These are phyloP conservation scores for Sporothrix dimorphospora DNA, from an alignment of 2,329 filamentous ascomycete genomes.

Conservation along the genomic window DNA sequence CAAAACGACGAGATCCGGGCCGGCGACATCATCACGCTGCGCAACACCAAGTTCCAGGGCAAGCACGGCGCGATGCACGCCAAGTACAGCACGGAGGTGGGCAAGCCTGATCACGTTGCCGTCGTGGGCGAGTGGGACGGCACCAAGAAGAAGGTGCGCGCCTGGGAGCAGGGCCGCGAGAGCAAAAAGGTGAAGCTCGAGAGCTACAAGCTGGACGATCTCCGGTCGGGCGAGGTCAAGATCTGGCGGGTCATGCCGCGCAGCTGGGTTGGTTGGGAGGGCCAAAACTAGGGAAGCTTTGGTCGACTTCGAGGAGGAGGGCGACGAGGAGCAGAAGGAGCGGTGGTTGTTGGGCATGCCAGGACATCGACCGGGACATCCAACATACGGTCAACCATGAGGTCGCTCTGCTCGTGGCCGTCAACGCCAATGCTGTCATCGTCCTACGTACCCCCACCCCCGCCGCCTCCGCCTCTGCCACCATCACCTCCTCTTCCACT, in stretches of 20 bases:
- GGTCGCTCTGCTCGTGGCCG: not conserved
- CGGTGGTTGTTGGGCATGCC: not conserved
- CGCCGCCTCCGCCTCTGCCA: not conserved
- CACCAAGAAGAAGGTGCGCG: conserved; percentile 94
- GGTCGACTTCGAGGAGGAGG: conserved; percentile 4
- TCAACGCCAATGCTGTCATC: not conserved
- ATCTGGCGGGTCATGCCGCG: conserved; percentile 95
- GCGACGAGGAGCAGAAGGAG: not conserved
- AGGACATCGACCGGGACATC: not conserved
- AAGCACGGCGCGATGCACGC: conserved; percentile 94
- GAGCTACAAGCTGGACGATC: conserved; percentile 90
- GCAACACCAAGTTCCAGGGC: conserved; percentile 92
- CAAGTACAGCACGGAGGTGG: conserved; percentile 88
- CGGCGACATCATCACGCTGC: conserved; percentile 89
- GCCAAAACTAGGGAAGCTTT: conserved; percentile 51
- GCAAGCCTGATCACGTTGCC: conserved; percentile 85
- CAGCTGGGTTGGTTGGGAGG: conserved; percentile 89
- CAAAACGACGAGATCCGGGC: conserved; percentile 89
- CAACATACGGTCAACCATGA: not conserved
- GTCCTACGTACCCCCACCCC: not conserved
- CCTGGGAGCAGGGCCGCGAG: conserved; percentile 93
- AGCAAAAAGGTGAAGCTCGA: conserved; percentile 92
- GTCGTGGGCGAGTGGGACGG: conserved; percentile 97
- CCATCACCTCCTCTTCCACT: not conserved
- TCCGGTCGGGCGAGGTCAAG: conserved; percentile 92